Base-by-base conservation (phyloP, 352 stramenopile species). In the Blastocystis sp. region DNA sequence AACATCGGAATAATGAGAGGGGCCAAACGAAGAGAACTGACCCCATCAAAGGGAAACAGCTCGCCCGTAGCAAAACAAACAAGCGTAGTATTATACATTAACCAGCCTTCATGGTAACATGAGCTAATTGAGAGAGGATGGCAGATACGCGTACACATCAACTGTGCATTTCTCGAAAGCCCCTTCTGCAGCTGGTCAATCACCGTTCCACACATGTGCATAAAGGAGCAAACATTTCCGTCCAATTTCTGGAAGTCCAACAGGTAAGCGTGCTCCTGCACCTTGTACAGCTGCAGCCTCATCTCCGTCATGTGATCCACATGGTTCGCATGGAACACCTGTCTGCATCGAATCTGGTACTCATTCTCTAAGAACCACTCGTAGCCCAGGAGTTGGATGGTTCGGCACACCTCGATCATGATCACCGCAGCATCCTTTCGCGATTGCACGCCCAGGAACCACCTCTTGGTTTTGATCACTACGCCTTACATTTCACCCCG, bases 341-440 rank as follows among this genome's bases (percentile, higher is more conserved):
- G 74, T 2, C 74, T 53, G 48, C 74, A 84, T 1, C 74, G 45
- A 64, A 84, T 69, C 19, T 59, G 74, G 41, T 84, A 84, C 59
- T 78, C 65, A 59, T 80, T 67, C 38, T 79, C 65, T 14, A 97
- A 93, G 38, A 97, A 94, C 96, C 96, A 99, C 89, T 98, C 94
- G 90, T 97, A 99, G 70, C 95, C 93, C 43, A 99, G 92, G 74
- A 97, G 94, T 80, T 96, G 94, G 5, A 99, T 92, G 40, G 96
- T 96, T 90, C 98, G 98, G 92, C 98, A 99, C 34, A 99, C 97
- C 90, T 99, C 97, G 23, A 94, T 98, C 97, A 99, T 99, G 56
- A 99, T 96, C 89, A 98, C 96, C 56, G 95, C 96, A 14, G 97
- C 96, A 88, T 99, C 96, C 91, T 99, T 99, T 90, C 98, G 98